Conservation (phyloP, 106 monocot genomes). For the Narthecium ossifragum region DNA sequence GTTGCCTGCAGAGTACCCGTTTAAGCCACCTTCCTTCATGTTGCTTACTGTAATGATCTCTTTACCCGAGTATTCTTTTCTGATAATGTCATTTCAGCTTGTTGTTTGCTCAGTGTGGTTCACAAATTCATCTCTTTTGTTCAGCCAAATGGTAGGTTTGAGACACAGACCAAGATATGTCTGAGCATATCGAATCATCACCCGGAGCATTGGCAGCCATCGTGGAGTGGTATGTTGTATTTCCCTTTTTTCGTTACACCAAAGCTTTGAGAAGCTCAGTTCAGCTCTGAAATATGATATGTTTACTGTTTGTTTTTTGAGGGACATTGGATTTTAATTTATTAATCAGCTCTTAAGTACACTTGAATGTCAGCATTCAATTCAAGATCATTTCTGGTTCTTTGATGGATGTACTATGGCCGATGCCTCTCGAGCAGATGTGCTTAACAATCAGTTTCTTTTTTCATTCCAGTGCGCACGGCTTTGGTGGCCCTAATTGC, state of each 20-base stretch:
- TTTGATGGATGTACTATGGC: too few species aligned
- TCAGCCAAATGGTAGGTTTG: slow-evolving; percentile 98
- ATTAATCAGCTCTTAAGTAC: too few species aligned
- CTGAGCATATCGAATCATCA: slow-evolving; percentile 98
- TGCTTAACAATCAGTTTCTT: neutral
- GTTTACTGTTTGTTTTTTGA: too few species aligned
- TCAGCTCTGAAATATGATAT: too few species aligned
- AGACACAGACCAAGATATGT: slow-evolving; percentile 94
- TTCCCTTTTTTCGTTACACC: too few species aligned
- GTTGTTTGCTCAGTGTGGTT: too few species aligned
- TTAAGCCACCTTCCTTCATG: slow-evolving; percentile 93
- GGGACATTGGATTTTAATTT: too few species aligned
- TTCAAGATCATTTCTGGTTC: too few species aligned
- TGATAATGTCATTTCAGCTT: neutral
- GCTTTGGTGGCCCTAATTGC: slow-evolving; percentile 92
- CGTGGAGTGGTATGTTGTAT: slow-evolving; percentile 81
- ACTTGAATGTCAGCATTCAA: too few species aligned
- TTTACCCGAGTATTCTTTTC: neutral
- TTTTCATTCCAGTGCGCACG: slow-evolving; percentile 56
- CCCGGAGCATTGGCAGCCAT: slow-evolving; percentile 99
- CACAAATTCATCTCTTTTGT: neutral
- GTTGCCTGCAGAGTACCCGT: slow-evolving; percentile 81
- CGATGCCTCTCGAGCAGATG: too few species aligned
- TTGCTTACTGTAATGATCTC: slow-evolving; percentile 54
- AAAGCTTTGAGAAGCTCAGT: too few species aligned